These are phyloP conservation scores for Fusarium subglutinans DNA, from an alignment of 2,329 filamentous ascomycete species.

Conservation along the genomic window DNA sequence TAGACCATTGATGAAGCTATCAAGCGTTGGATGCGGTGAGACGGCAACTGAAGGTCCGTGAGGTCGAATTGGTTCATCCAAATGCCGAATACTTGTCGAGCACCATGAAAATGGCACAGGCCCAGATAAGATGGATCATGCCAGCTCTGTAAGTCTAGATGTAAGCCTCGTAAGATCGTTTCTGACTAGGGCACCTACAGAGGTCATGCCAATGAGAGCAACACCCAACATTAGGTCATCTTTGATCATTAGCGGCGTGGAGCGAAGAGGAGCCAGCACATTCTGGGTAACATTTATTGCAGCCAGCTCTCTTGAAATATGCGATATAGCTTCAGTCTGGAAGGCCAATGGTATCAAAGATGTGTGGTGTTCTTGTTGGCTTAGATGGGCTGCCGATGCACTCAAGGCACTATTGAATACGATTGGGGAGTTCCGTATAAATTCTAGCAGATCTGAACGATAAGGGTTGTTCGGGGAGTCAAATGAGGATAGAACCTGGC, in stretches of 20 bases:
- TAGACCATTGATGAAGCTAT: conserved; percentile 29
- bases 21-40: not conserved
- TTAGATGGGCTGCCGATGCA: conserved; percentile 30
- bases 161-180: not conserved
- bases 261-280: too few relatives aligned
- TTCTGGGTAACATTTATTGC: not conserved
- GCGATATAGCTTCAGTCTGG: conserved; percentile 26
- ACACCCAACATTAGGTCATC: conserved; percentile 20
- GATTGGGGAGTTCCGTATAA: conserved; percentile 16
- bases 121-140: conserved; percentile 14
- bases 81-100: conserved; percentile 10
- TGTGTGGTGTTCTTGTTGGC: not conserved
- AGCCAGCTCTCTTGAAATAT: not conserved
- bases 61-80: conserved; percentile 8
- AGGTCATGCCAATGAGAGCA: conserved; percentile 31
- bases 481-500: conserved; percentile 18
- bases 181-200: not conserved
- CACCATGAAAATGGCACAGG: conserved; percentile 18
- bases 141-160: not conserved
- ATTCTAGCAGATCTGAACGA: conserved; percentile 8
- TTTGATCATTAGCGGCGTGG: not conserved
- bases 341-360: not conserved
- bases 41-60: not conserved
- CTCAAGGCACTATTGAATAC: conserved; percentile 21
- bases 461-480: conserved; percentile 27